phyloP scores from a whole-genome alignment of 2,329 filamentous ascomycete genomes.

The Fusarium hainanense region DNA sequence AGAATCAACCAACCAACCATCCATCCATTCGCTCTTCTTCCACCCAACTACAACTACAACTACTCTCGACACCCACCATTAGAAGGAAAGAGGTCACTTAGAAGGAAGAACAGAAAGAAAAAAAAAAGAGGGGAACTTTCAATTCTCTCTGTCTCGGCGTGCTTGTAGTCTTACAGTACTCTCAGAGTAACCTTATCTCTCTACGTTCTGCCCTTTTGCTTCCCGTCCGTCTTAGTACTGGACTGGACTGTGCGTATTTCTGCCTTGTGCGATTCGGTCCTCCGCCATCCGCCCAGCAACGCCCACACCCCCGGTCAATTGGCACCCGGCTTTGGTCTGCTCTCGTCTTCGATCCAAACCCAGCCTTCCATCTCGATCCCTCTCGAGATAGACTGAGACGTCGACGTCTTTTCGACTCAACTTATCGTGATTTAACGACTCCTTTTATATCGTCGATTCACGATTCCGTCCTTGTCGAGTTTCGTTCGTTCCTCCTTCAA shows the following conservation, averaged over 20 bases:
- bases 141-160: conserved; percentile 35
- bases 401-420: conserved; percentile 29
- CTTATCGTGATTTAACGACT: conserved; percentile 34
- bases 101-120: conserved; percentile 5
- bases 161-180: conserved; percentile 27
- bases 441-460: conserved; percentile 19
- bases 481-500: conserved; percentile 42
- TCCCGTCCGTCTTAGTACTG: conserved; percentile 7
- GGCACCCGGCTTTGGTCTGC: conserved; percentile 19
- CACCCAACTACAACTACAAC: neutral
- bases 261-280: conserved; percentile 36
- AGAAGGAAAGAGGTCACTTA: conserved; percentile 9
- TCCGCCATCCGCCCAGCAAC: conserved; percentile 45
- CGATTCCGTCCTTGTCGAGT: conserved; percentile 37
- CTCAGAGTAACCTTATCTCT: conserved; percentile 36
- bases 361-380: conserved; percentile 31
- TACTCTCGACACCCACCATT: conserved; percentile 10
- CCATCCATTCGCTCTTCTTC: conserved; percentile 16
- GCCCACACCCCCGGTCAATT: conserved; percentile 36
- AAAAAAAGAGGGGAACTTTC: conserved; percentile 27
- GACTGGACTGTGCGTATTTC: conserved; percentile 37
- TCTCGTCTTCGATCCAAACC: conserved; percentile 30
- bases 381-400: conserved; percentile 33
- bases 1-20: conserved; percentile 15
- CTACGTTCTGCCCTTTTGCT: conserved; percentile 1